Conservation (phyloP, 192 early-diverging fungal species). For the Linnemannia hyalina region DNA sequence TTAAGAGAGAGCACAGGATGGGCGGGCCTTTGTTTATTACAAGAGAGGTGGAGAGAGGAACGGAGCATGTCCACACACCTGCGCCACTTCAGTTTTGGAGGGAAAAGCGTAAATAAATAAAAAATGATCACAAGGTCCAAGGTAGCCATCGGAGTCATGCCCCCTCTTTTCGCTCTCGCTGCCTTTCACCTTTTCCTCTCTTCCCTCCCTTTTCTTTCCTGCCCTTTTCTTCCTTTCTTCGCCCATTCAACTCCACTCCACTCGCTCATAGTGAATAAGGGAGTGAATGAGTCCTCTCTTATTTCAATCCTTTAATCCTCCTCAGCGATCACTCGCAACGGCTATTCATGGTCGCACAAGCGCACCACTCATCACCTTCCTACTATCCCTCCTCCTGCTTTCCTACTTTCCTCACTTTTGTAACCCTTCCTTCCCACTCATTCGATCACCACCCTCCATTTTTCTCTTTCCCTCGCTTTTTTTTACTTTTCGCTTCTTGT, state of each 20-base stretch:
- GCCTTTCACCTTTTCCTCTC: background rate
- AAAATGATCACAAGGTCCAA: slow-evolving; percentile 1
- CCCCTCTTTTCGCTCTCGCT: no score
- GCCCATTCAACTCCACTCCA: background rate
- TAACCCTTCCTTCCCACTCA: background rate
- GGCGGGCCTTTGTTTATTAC: no score
- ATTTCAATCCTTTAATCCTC: background rate
- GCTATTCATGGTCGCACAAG: background rate
- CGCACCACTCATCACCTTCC: background rate
- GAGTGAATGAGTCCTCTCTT: background rate
- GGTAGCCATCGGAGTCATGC: background rate
- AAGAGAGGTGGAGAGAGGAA: background rate
- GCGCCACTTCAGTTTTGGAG: background rate
- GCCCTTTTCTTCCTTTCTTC: background rate
- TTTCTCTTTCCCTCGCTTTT: background rate
- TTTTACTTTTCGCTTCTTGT: background rate
- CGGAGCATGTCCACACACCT: background rate
- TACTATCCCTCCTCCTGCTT: background rate
- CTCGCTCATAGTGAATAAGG: no score
- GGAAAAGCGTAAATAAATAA: background rate
- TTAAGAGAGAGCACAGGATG: no score
- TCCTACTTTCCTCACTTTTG: background rate
- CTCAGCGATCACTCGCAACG: background rate
- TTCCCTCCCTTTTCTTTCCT: background rate
- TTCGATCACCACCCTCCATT: background rate